phyloP scores from a whole-genome alignment of 2,329 filamentous ascomycete species.

The Penicillium nordicum region DNA sequence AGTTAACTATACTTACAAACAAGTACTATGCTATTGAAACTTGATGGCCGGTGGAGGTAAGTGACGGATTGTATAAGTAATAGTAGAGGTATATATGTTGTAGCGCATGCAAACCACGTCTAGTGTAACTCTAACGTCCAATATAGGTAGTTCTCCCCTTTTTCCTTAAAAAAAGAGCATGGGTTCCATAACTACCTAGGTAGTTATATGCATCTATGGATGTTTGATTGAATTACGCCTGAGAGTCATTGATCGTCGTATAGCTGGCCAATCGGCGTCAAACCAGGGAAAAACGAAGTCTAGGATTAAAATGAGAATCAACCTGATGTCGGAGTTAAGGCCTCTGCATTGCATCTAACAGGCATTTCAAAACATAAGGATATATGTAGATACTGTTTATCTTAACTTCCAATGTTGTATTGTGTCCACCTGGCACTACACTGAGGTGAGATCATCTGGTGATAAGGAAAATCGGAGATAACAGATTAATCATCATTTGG shows the following conservation, averaged over 20 bases:
- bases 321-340: neutral
- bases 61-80: neutral
- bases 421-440: no score
- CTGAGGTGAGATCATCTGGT: conserved; percentile 8
- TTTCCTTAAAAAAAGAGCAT: neutral
- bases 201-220: neutral
- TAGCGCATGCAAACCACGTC: neutral
- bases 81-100: neutral
- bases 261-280: neutral
- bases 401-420: no score
- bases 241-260: neutral
- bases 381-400: no score
- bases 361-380: neutral
- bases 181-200: no score
- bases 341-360: neutral
- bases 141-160: neutral
- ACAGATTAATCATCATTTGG: conserved; percentile 8
- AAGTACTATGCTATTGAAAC: neutral
- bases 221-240: neutral
- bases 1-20: neutral
- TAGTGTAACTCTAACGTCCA: neutral
- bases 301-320: neutral
- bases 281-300: neutral
- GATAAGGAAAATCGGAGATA: conserved; percentile 10
- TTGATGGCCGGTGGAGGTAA: neutral